Base-by-base conservation (phyloP, 1,139 yeast genomes). In the Yamadazyma friedrichii region DNA sequence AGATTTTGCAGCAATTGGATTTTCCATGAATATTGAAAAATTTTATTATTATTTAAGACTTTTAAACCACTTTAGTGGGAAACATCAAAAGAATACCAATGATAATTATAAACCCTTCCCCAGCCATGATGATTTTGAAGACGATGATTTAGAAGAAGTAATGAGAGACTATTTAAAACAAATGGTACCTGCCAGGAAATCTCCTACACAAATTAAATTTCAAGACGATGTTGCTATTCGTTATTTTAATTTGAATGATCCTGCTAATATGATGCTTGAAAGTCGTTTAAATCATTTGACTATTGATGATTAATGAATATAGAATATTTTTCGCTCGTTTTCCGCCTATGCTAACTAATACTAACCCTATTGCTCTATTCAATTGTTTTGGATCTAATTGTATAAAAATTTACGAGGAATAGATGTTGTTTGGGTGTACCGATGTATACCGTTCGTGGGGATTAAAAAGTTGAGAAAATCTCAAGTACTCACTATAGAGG, bases 1-100 rank as follows among this genome's bases (percentile, higher is more conserved):
- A 10, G 12, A 35, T 30, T 22, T 15, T 20, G 15, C 25, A 6
- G 15, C 24, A 11, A 33, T 8, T 6, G 45, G 30, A 15, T 45
- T 45, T 22, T 27, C 43, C 10, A 43, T 47, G 49, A 47, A 47
- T 32, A 25, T 47, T 10, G 40, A 38, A n/a, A 44, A 44, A 33
- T 42, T 42, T 24, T 25, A 36, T 6, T 35, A 26, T 22, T 45
- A 45, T 35, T 43, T 33, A 31, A 20, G 33, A 4, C 32, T 29
- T 9, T 15, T 34, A 24, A 20, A 20, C 8, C 24, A 20, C 5
- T 5, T 8, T 20, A 20, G 8, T 20, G 24, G 24, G 24, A 20
- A 20, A 20, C 24, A 8, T 20, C 24, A 20, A 20, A 5, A 20
- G 5, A 20, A 20, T 20, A 20, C 8, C 24, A 20, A 20, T 20